A percentile compares a stretch with the other conserved stretches of the same genome.
phyloP scores from a whole-genome alignment of 2,329 filamentous ascomycete species.

The Dothideomycetes sp. region DNA sequence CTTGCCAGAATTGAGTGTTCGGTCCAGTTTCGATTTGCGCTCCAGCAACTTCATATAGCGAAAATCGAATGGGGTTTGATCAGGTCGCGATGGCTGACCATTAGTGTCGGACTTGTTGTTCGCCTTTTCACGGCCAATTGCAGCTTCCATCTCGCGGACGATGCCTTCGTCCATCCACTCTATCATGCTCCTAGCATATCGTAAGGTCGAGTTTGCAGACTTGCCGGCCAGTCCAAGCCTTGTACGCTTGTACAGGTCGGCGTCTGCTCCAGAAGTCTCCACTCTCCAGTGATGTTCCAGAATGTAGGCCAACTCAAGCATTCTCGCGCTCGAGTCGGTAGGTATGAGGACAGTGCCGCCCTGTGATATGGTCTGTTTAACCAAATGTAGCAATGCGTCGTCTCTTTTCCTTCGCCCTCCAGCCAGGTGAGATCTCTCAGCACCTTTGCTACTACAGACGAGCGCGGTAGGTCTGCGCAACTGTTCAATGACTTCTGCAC shows the following conservation, averaged over 20 bases:
- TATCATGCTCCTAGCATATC: constrained; percentile 86
- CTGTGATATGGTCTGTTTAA: constrained; percentile 64
- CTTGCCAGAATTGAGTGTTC: constrained; percentile 44
- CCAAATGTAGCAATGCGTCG: constrained; percentile 71
- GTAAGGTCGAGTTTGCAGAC: constrained; percentile 78
- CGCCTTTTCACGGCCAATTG: constrained; percentile 25
- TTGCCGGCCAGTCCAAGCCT: constrained; percentile 73
- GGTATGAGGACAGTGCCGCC: constrained; percentile 90
- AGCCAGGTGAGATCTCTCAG: constrained; percentile 50
- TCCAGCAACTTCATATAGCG: constrained; percentile 75
- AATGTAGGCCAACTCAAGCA: constrained; percentile 83
- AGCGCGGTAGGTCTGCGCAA: constrained; percentile 86
- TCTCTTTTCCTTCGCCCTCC: constrained; percentile 67
- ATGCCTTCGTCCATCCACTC: constrained; percentile 99
- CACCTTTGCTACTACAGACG: constrained; percentile 79
- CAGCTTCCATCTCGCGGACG: constrained; percentile 55
- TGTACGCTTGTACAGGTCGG: constrained; percentile 38
- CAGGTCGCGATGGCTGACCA: constrained; percentile 19
- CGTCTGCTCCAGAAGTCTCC: constrained; percentile 19
- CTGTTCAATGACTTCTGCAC: constrained; percentile 86
- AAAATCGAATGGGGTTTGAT: constrained; percentile 77
- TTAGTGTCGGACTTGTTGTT: constrained; percentile 28
- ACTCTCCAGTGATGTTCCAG: constrained; percentile 84
- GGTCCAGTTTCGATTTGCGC: constrained; percentile 66
- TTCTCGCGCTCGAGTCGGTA: constrained; percentile 87